phyloP scores from a whole-genome alignment of 1,139 yeast genomes.

The Candida tropicalis region DNA sequence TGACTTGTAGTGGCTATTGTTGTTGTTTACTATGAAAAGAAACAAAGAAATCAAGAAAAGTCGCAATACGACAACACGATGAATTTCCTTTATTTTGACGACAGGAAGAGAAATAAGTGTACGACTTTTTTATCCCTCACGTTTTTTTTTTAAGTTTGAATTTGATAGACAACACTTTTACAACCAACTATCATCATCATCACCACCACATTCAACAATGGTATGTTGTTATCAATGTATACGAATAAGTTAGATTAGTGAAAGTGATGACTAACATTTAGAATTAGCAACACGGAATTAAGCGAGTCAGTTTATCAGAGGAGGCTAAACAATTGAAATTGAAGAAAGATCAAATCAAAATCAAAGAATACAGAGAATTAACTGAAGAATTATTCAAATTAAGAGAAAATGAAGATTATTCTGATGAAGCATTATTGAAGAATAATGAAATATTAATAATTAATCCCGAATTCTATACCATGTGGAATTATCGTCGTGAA shows the following conservation, averaged over 20 bases:
- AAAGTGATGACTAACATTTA: too few relatives aligned
- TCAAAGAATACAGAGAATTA: slow-evolving; percentile 53
- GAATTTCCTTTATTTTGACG: not conserved
- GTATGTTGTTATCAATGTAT: too few relatives aligned
- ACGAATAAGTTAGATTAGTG: too few relatives aligned
- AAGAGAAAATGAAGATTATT: slow-evolving; percentile 34
- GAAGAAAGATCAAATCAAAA: slow-evolving; percentile 54
- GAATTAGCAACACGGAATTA: slow-evolving; percentile 75
- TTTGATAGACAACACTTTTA: not conserved
- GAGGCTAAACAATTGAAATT: slow-evolving; percentile 60
- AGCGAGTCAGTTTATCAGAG: slow-evolving; percentile 57
- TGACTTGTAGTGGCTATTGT: not conserved
- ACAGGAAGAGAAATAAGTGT: not conserved
- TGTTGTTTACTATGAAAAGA: not conserved
- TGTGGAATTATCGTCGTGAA: slow-evolving; percentile 89
- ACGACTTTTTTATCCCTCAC: not conserved
- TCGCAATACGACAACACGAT: not conserved
- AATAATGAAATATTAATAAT: slow-evolving; percentile 55
- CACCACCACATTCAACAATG: too few relatives aligned
- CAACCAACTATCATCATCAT: too few relatives aligned
- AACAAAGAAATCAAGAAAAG: not conserved
- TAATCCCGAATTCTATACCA: slow-evolving; percentile 87
- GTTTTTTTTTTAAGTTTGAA: not conserved
- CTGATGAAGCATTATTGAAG: slow-evolving; percentile 45
- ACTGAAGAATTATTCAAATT: slow-evolving; percentile 43